Conservation (phyloP, 768 basidiomycete genomes). For the Amanita rimosa region DNA sequence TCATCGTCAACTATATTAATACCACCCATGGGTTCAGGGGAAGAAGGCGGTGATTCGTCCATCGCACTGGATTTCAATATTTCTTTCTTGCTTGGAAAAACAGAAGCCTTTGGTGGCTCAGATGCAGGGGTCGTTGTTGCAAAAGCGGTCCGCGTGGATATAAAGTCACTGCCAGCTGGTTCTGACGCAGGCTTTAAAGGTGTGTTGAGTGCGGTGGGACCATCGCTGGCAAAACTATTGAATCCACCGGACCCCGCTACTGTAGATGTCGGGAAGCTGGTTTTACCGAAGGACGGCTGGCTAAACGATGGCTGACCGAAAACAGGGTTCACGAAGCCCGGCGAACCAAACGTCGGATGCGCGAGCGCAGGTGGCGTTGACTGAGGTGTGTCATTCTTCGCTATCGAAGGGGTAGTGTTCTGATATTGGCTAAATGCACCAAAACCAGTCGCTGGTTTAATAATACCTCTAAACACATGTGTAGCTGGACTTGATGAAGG, state of each 20-base stretch:
- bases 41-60: slow-evolving; percentile 14
- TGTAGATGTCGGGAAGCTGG: not conserved
- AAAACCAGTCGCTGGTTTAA: slow-evolving; percentile 18
- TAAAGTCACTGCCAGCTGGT: slow-evolving; percentile 9
- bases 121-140: not conserved
- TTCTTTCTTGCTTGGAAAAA: not conserved
- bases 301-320: slow-evolving; percentile 21
- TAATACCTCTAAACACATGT: slow-evolving; percentile 18
- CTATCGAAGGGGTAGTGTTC: not conserved
- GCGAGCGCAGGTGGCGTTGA: slow-evolving; percentile 18
- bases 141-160: slow-evolving; percentile 7
- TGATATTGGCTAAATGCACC: slow-evolving; percentile 6
- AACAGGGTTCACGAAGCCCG: slow-evolving; percentile 11
- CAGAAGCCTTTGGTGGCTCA: not conserved
- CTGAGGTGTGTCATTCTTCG: slow-evolving; percentile 5
- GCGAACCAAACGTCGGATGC: slow-evolving; percentile 23
- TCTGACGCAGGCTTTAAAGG: slow-evolving; percentile 6
- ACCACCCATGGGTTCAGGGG: slow-evolving; percentile 13
- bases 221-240: slow-evolving; percentile 5
- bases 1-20: slow-evolving; percentile 1
- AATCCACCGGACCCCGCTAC: slow-evolving; percentile 3
- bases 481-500: slow-evolving; percentile 14
- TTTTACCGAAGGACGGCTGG: slow-evolving; percentile 15
- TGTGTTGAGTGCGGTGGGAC: slow-evolving; percentile 9
- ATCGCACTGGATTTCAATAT: not conserved